Percentiles rank a stretch among this genome's conserved stretches.
Evolutionary conservation across 352 stramenopile genomes (phyloP).

Genomic region (Globisporangium middletonii): DNA sequence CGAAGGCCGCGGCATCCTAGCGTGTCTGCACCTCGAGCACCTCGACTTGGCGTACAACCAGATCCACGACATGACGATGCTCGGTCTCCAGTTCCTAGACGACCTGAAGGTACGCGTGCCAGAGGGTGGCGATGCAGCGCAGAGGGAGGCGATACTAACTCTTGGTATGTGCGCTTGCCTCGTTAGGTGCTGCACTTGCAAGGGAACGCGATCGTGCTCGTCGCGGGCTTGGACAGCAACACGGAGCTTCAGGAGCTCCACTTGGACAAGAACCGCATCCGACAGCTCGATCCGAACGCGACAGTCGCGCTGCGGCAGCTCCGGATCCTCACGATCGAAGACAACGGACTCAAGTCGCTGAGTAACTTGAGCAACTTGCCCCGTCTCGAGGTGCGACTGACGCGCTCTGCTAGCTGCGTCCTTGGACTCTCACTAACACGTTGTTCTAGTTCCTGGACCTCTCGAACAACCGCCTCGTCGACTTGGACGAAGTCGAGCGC

Average conservation of each 20-base stretch:
- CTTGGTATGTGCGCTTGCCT: not conserved
- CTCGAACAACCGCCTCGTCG: conserved; percentile 67
- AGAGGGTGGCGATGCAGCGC: not conserved
- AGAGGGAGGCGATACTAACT: not conserved
- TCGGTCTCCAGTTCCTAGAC: conserved; percentile 66
- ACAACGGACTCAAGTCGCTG: conserved; percentile 74
- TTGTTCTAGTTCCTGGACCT: conserved; percentile 51
- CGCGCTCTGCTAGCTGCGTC: not conserved
- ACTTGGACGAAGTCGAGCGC: conserved; percentile 80
- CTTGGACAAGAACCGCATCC: conserved; percentile 82
- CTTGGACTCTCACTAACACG: not conserved
- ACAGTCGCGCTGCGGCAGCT: conserved; percentile 45
- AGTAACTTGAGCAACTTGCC: conserved; percentile 60
- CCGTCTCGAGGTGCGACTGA: conserved; percentile 39
- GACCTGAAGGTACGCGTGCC: conserved; percentile 42
- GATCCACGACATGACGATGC: conserved; percentile 62
- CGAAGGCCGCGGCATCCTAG: conserved; percentile 49
- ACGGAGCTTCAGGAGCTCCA: conserved; percentile 61
- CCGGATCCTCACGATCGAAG: conserved; percentile 58
- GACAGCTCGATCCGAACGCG: conserved; percentile 58
- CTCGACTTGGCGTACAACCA: conserved; percentile 75
- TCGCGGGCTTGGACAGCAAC: conserved; percentile 58
- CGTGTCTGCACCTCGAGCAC: conserved; percentile 59
- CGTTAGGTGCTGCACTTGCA: conserved; percentile 63
- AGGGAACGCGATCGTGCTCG: conserved; percentile 69